phyloP scores from a whole-genome alignment of 352 stramenopile genomes.

The Globisporangium cederbergense region DNA sequence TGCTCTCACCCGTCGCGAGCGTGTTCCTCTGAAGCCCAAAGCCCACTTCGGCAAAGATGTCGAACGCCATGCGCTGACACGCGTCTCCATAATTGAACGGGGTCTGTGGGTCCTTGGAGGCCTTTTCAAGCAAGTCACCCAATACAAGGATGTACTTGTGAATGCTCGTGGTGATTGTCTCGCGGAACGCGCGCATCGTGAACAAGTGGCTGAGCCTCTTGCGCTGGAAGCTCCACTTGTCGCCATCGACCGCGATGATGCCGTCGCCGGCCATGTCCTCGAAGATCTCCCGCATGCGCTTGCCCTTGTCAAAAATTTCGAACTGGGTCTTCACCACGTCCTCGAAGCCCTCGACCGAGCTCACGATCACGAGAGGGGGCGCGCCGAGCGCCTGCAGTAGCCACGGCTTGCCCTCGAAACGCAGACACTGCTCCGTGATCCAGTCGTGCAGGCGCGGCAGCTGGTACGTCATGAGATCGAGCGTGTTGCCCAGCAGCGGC shows the following conservation, averaged over 20 bases:
- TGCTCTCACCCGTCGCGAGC: constrained; percentile 31
- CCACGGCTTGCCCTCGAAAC: constrained; percentile 17
- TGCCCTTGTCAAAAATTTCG: constrained; percentile 31
- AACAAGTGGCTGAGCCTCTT: constrained; percentile 33
- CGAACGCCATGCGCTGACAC: constrained; percentile 51
- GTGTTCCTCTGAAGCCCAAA: constrained; percentile 50
- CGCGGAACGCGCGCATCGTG: constrained; percentile 25
- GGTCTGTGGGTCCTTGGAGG: neutral
- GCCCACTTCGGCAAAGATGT: constrained; percentile 53
- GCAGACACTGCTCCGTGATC: constrained; percentile 14
- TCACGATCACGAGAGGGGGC: constrained; percentile 22
- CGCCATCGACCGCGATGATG: constrained; percentile 28
- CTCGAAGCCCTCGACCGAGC: constrained; percentile 23
- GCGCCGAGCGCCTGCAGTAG: constrained; percentile 17
- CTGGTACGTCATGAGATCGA: constrained; percentile 17
- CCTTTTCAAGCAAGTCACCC: constrained; percentile 19
- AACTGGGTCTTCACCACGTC: constrained; percentile 39
- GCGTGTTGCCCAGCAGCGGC: constrained; percentile 22
- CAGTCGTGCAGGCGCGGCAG: constrained; percentile 11
- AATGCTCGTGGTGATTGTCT: constrained; percentile 25
- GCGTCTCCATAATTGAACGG: constrained; percentile 19
- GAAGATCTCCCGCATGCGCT: constrained; percentile 22
- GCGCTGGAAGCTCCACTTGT: constrained; percentile 30
- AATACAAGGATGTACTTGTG: constrained; percentile 37
- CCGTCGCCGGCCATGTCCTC: constrained; percentile 21